Base-by-base conservation (phyloP, 2,329 filamentous ascomycete genomes). In the Aureobasidium subglaciale region DNA sequence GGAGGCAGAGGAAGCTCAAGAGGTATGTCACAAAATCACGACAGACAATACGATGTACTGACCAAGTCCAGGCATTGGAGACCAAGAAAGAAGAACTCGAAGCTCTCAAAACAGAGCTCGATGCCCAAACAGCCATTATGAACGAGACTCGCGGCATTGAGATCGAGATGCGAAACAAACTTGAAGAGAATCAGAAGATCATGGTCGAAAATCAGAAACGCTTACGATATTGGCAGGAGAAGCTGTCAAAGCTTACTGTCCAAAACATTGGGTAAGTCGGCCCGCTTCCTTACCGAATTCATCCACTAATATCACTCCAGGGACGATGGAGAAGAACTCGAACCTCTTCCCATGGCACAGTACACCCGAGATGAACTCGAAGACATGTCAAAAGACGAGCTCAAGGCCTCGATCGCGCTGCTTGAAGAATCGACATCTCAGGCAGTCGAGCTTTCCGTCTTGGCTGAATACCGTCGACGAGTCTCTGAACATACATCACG, bases 161-260 rank as follows among this genome's bases (percentile, higher is more conserved):
- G 70, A 96, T 99, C 59, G 93, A 99, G 71, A 96, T 97, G 90
- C 87, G 88, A 60, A 97, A 97, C 73, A 95, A 95, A 74, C 84
- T 99, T 1, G 93, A 97, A 67, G 92, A 97, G 67, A 93, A 92
- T 69, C 88, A 96, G 62, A 99, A 99, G 73, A 82, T 86, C 9
- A 79, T 97, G 13, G 72, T 75, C 0, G 92, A 97, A 66, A 96
- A 95, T 70, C 85, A 95, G 69, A 91, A 88, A 71, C 84, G 88
- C 58, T 79, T 88, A 37, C 80, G 79, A 34, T 89, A 96, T 74
- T 97, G 91, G 90, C 78, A 90, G 55, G 89, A 96, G 58, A 96
- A 97, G 74, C 77, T 95, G 8, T 78, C 80, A 52, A 97, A 96
- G 74, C 81, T 99, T 24, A 73, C 79, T 3, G 75, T 97, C 34